A percentile compares a stretch with the other conserved stretches of the same genome.
These are phyloP conservation scores for Berberis vulgaris DNA, from an alignment of 164 flowering plant genomes.

Conservation along the genomic window DNA sequence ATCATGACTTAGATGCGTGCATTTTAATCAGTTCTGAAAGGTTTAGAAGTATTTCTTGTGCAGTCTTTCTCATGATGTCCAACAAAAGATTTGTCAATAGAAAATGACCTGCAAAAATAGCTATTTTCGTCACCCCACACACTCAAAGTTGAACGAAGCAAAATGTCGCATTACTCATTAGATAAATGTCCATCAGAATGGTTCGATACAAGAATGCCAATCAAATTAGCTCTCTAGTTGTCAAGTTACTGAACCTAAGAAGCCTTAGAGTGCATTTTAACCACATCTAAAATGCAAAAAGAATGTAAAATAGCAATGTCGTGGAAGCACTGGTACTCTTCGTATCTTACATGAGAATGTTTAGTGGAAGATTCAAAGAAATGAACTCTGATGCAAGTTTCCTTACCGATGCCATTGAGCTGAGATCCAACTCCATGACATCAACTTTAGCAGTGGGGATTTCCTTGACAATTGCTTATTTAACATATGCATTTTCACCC, in stretches of 20 bases:
- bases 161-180: background rate
- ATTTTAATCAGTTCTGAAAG: no score
- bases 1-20: no score
- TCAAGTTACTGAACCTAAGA: no score
- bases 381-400: constrained; percentile 53
- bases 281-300: no score
- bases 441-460: constrained; percentile 56
- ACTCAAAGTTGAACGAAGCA: no score
- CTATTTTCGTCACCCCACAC: background rate
- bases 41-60: constrained; percentile 9
- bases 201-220: no score
- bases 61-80: constrained; percentile 66
- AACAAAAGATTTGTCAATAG: constrained; percentile 67
- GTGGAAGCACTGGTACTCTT: no score
- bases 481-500: constrained; percentile 30
- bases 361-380: constrained; percentile 44
- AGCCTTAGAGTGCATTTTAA: no score
- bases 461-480: constrained; percentile 45
- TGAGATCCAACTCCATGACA: constrained; percentile 69
- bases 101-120: constrained; percentile 59
- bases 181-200: background rate
- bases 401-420: constrained; percentile 57
- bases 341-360: constrained; percentile 58
- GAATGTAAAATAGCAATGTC: no score
- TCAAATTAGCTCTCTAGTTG: no score